Base-by-base conservation (phyloP, 2,329 filamentous ascomycete species). In the Xylariomycetidae sp. region DNA sequence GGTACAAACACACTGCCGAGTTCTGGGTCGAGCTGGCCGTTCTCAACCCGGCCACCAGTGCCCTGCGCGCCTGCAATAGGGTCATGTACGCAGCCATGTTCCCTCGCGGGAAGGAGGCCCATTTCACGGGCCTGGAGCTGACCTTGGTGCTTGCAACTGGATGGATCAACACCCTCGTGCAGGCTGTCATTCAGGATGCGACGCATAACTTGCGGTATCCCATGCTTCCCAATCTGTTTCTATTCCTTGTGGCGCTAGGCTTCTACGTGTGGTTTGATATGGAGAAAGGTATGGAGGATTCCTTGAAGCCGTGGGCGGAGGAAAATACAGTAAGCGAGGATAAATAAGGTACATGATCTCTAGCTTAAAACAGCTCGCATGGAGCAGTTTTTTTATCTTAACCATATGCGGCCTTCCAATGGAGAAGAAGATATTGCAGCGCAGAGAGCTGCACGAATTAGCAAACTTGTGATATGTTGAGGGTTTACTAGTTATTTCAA, bases 151-250 rank as follows among this genome's bases (percentile, higher is more conserved):
- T 41, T n/a, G 30, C 35, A 6, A 34, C 30, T 4, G 41, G 41
- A 4, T 44, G 38, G 38, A 40, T 44, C 20, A 38, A 38, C 15
- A 35, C 41, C 5, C 18, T 44, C 3, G 33, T 44, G 8, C 35
- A 44, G 28, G 37, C 38, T 4, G 41, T 34, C 10, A 41, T 44
- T 15, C 41, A 44, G 31, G 35, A 44, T 11, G 25, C 14, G 4
- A 44, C 41, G 10, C 41, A 44, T 25, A 38, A 44, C 14, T 26
- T 44, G 31, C 41, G 41, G 6, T 44, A 44, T 26, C 35, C 41
- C 9, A 41, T 44, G 35, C 35, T 44, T 7, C 35, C 35, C 10
- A 38, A 34, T 25, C 20, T 44, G 7, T 34, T 37, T 16, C 35
- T 44, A 5, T 36, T 41, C n/a, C n/a, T 41, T 11, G 32, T 33